Base-by-base conservation (phyloP, 192 early-diverging fungal genomes). In the Podochytrium sp. region DNA sequence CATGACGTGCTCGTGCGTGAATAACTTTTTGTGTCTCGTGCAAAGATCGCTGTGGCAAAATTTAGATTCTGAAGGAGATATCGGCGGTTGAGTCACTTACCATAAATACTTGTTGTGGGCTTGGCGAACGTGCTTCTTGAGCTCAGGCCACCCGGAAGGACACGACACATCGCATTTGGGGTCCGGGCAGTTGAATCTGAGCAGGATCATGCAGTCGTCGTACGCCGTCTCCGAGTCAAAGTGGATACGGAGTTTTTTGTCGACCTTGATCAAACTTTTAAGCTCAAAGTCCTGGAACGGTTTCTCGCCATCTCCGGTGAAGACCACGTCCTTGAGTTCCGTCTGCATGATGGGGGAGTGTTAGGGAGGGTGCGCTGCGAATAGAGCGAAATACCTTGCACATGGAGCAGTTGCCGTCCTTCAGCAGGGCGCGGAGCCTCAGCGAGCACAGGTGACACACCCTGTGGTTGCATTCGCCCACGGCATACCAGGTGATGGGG, bases 401-500 rank as follows among this genome's bases (percentile, higher is more conserved):
- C 76, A 91, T 90, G 38, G 93, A 90, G 75, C 96, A 98, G 29
- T 89, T 86, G 49, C 89, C 89, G 39, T 85, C 89, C 79, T 96
- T 91, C 78, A 96, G 96, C 18, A 98, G 80, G 20, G 93, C 92
- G 43, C 97, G 86, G 43, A 99, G 81, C 38, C 97, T 85, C 33
- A 99, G 81, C n/a, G 90, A 92, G 77, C 97, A 99, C 20, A 93
- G 78, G 68, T 96, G 94, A 79, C 97, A 99, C 0, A 93, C 92
- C n/a, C 89, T 84, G 78, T 98, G 96, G 71, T 98, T 92, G 78
- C 96, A 98, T 57, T 88, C 86, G 1, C 93, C 91, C 37, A 98
- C 80, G 5, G 95, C 93, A 77, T 91, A 94, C 57, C 87, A 93
- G 27, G 79, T 78, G 27, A 98, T 87, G 0, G 88, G 83, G 27